Evolutionary conservation across 352 stramenopile genomes (phyloP).

Genomic region (Phytophthora ramorum): DNA sequence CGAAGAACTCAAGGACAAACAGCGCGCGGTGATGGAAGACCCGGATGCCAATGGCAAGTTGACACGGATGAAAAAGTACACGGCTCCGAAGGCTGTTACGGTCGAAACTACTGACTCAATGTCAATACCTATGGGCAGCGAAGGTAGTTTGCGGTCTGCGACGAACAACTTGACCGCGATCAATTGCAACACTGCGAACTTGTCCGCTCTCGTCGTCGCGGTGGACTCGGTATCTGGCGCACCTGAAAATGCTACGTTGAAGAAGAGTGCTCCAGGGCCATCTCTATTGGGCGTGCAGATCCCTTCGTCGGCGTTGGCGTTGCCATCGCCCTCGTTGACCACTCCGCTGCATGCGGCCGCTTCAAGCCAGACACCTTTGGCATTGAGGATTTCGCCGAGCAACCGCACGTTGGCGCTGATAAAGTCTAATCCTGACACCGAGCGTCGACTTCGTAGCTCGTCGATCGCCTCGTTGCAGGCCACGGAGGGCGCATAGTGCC

Average conservation of each 20-base stretch:
- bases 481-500: neutral
- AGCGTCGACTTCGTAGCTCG: constrained; percentile 39
- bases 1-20: constrained; percentile 66
- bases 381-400: constrained; percentile 52
- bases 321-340: constrained; percentile 16
- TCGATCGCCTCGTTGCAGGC: constrained; percentile 57
- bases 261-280: neutral
- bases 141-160: neutral
- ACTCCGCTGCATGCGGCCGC: constrained; percentile 42
- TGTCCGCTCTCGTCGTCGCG: constrained; percentile 29
- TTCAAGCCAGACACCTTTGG: constrained; percentile 13
- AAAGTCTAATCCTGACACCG: constrained; percentile 30
- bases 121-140: constrained; percentile 8
- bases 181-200: neutral
- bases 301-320: constrained; percentile 4
- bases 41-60: constrained; percentile 67
- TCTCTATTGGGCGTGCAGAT: constrained; percentile 36
- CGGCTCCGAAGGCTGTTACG: constrained; percentile 13
- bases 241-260: neutral
- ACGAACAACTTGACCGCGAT: neutral
- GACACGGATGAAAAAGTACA: constrained; percentile 67
- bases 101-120: constrained; percentile 2
- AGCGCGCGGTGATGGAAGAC: constrained; percentile 70
- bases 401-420: constrained; percentile 52
- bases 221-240: constrained; percentile 20